These are phyloP conservation scores for Ambrosia hybrid DNA, from an alignment of 140 eudicot species.

Conservation along the genomic window DNA sequence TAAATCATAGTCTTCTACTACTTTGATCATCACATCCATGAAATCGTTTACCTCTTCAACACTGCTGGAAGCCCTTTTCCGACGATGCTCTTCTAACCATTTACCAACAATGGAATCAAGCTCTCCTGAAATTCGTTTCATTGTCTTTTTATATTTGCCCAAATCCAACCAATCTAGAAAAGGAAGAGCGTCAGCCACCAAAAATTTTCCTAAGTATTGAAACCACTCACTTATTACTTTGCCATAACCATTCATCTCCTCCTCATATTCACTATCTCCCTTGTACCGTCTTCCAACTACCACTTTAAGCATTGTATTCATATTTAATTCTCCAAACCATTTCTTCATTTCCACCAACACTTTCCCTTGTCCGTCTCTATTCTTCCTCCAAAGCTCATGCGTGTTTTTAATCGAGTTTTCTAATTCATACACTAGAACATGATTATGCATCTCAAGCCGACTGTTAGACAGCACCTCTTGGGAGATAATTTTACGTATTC, in stretches of 20 bases:
- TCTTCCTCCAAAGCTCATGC: conserved; percentile 14
- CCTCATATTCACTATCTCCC: not conserved
- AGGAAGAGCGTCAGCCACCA: conserved; percentile 40
- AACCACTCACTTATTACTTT: conserved; percentile 25
- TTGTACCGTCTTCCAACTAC: conserved; percentile 29
- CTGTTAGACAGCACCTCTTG: conserved; percentile 29
- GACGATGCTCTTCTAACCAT: conserved; percentile 46
- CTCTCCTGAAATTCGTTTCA: conserved; percentile 34
- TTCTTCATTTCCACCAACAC: conserved; percentile 35
- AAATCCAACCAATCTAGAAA: conserved; percentile 41
- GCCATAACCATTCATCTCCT: conserved; percentile 23
- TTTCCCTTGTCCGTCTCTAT: conserved; percentile 15
- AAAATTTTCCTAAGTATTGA: conserved; percentile 20
- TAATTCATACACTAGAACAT: conserved; percentile 21
- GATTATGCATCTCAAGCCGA: conserved; percentile 25
- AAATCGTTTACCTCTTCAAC: conserved; percentile 19
- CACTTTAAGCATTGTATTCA: conserved; percentile 27
- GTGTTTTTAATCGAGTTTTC: not conserved
- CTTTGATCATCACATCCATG: conserved; percentile 35
- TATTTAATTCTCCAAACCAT: conserved; percentile 29
- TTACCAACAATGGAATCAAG: conserved; percentile 35
- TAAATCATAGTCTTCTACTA: not conserved
- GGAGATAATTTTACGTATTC: conserved; percentile 31
- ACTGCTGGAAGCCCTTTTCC: not conserved
- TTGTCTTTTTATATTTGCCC: conserved; percentile 30